Conservation (phyloP, 106 monocot genomes). For the Dendrobium huoshanense region DNA sequence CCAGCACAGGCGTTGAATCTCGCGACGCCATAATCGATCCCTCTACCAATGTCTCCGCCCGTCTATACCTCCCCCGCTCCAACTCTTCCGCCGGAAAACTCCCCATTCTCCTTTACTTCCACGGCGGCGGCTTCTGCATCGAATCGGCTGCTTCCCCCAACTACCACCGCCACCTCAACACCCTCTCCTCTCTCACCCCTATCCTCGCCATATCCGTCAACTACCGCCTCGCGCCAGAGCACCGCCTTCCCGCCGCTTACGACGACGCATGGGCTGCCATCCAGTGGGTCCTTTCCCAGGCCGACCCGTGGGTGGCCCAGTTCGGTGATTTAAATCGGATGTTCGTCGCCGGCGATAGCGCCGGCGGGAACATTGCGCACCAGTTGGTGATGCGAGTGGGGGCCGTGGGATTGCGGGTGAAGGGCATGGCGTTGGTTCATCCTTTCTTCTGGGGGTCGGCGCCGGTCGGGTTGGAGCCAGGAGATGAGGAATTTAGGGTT, state of each 20-base stretch:
- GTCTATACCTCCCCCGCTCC: slow-evolving; percentile 34
- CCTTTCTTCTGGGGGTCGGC: slow-evolving; percentile 29
- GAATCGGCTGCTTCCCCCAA: slow-evolving; percentile 24
- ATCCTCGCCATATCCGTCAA: slow-evolving; percentile 31
- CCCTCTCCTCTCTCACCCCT: slow-evolving; percentile 21
- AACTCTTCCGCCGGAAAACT: neutral
- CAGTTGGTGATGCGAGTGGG: slow-evolving; percentile 22
- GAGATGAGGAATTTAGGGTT: slow-evolving; percentile 7
- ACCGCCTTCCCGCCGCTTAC: slow-evolving; percentile 26
- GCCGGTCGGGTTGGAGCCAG: slow-evolving; percentile 28
- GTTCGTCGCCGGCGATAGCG: slow-evolving; percentile 56
- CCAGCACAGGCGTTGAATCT: slow-evolving; percentile 33
- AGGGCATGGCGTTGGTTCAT: slow-evolving; percentile 10
- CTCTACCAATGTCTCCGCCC: slow-evolving; percentile 27
- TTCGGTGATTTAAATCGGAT: slow-evolving; percentile 32
- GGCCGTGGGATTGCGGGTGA: slow-evolving; percentile 2
- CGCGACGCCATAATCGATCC: slow-evolving; percentile 33
- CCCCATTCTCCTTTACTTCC: slow-evolving; percentile 54
- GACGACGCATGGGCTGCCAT: slow-evolving; percentile 20
- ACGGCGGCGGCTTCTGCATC: slow-evolving; percentile 61
- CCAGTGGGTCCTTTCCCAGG: neutral
- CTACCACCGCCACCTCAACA: slow-evolving; percentile 44
- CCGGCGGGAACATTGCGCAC: slow-evolving; percentile 42
- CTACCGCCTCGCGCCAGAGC: slow-evolving; percentile 33
- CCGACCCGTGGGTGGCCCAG: slow-evolving; percentile 39